Evolutionary conservation across 139 green algal genomes (phyloP).

Genomic region (Chlorella sp.): DNA sequence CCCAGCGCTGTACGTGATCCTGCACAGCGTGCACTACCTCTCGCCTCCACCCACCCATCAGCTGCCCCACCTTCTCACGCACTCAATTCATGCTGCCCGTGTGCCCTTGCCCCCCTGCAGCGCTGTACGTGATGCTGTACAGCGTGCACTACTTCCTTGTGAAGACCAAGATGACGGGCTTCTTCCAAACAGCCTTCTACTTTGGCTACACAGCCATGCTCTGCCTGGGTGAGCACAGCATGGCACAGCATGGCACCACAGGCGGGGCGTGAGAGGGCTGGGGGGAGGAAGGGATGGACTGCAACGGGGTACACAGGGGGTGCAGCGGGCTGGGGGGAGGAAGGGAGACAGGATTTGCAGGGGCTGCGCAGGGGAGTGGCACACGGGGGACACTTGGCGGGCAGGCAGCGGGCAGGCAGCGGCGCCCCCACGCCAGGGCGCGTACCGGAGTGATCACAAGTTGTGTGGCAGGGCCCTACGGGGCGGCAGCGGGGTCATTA

Average conservation of each 20-base stretch:
- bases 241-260: no score
- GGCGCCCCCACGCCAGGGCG: no score
- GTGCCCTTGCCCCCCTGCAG: background rate
- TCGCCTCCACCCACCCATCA: background rate
- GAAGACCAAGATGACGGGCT: slow-evolving; percentile 98
- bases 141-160: slow-evolving; percentile 53
- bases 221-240: slow-evolving; percentile 84
- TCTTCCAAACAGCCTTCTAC: slow-evolving; percentile 98
- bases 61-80: background rate
- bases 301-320: no score
- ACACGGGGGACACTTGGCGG: no score
- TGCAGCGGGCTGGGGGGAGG: no score
- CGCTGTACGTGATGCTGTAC: slow-evolving; percentile 95
- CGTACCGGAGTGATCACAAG: no score
- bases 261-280: no score
- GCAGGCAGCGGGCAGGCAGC: no score
- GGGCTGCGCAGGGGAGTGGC: background rate
- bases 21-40: background rate
- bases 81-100: background rate
- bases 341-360: background rate
- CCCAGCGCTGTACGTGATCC: no score
- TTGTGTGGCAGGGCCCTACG: no score
- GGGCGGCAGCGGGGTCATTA: no score
- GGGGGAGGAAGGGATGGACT: background rate
- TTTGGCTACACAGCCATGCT: slow-evolving; percentile 98